These are phyloP conservation scores for Ricinus communis DNA, from an alignment of 345 rosid genomes.

Conservation along the genomic window DNA sequence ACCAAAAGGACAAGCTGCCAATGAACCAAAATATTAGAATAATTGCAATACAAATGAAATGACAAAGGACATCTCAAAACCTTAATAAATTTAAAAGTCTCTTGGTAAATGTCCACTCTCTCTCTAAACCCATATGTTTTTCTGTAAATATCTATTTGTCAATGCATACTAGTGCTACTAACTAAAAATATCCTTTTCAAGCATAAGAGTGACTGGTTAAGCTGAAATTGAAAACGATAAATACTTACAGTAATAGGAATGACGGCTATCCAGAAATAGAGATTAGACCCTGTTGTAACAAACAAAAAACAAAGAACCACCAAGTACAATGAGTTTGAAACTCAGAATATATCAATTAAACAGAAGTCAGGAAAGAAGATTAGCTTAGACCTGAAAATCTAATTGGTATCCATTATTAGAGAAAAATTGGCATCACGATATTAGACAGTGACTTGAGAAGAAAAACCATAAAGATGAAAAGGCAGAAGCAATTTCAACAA, in stretches of 20 bases:
- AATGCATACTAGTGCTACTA: background rate
- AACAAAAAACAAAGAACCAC: conserved; percentile 6
- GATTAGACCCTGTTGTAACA: conserved; percentile 73
- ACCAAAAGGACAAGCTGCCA: conserved; percentile 73
- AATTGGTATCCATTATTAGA: background rate
- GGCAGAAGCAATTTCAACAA: conserved; percentile 8
- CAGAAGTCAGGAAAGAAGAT: background rate
- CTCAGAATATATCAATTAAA: conserved; percentile 1
- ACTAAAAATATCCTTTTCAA: background rate
- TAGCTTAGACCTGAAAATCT: background rate
- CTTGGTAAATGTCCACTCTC: background rate
- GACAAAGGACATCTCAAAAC: background rate
- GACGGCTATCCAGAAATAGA: conserved; percentile 94
- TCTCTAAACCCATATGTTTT: background rate
- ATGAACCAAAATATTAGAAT: conserved; percentile 17
- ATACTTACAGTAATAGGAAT: conserved; percentile 78
- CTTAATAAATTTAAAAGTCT: background rate
- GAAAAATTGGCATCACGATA: background rate
- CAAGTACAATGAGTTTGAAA: background rate
- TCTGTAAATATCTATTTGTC: background rate
- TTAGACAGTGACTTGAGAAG: background rate
- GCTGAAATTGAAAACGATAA: conserved; percentile 8
- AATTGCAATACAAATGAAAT: background rate
- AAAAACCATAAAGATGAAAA: background rate
- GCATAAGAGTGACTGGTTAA: conserved; percentile 6